phyloP scores from a whole-genome alignment of 2,329 filamentous ascomycete genomes.

The Arthrobotrys sphaeroides region DNA sequence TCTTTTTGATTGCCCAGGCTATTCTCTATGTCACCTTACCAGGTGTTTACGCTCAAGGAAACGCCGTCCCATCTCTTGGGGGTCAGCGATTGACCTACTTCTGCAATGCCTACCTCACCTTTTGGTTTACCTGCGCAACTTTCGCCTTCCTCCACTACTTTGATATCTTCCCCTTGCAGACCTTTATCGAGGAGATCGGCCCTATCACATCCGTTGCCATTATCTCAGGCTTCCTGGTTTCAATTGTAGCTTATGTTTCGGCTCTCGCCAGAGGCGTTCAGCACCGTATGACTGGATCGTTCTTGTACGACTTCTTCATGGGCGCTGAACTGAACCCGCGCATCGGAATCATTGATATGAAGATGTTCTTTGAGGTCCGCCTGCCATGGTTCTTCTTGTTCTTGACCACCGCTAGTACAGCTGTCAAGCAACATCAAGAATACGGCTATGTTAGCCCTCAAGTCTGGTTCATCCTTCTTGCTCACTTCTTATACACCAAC shows the following conservation, averaged over 20 bases:
- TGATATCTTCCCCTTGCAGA: slow-evolving; percentile 88
- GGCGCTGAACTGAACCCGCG: slow-evolving; percentile 86
- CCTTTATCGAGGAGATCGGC: slow-evolving; percentile 92
- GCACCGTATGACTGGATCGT: slow-evolving; percentile 88
- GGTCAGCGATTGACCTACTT: slow-evolving; percentile 92
- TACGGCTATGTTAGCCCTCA: slow-evolving; percentile 90
- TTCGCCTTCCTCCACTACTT: slow-evolving; percentile 79
- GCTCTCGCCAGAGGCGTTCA: slow-evolving; percentile 80
- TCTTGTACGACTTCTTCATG: slow-evolving; percentile 90
- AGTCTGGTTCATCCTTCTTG: slow-evolving; percentile 83
- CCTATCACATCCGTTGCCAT: slow-evolving; percentile 93
- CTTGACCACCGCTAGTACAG: slow-evolving; percentile 77
- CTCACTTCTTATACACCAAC: slow-evolving; percentile 90
- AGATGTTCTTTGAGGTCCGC: slow-evolving; percentile 95
- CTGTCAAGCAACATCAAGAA: slow-evolving; percentile 81
- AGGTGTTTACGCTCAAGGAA: slow-evolving; percentile 86
- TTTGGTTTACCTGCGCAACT: slow-evolving; percentile 83
- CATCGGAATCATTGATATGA: slow-evolving; percentile 84
- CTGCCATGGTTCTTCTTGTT: slow-evolving; percentile 92
- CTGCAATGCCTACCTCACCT: slow-evolving; percentile 87
- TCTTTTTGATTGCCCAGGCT: slow-evolving; percentile 85
- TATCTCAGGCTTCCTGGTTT: slow-evolving; percentile 84
- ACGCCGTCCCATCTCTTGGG: slow-evolving; percentile 81
- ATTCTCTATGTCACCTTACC: slow-evolving; percentile 85
- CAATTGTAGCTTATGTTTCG: slow-evolving; percentile 84